Percentiles rank a stretch among this genome's conserved stretches.
Evolutionary conservation across 768 basidiomycete species (phyloP).

Genomic region (Trametes sanguinea): DNA sequence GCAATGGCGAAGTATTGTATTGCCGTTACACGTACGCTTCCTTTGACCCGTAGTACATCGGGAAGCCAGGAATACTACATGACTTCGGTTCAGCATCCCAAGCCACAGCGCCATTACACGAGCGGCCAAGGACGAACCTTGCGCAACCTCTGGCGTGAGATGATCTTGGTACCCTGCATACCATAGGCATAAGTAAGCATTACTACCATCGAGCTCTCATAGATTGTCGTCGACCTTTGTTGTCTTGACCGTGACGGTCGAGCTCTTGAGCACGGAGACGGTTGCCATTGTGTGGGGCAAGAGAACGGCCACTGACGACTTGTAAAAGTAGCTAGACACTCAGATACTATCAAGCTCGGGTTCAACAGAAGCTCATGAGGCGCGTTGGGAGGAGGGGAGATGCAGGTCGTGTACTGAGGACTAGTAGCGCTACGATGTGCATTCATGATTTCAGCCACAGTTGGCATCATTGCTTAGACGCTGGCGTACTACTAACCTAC

Average conservation of each 20-base stretch:
- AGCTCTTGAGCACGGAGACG: slow-evolving; percentile 15
- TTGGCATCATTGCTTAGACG: too few species aligned
- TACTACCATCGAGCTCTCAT: too few species aligned
- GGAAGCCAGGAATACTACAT: slow-evolving; percentile 85
- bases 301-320: background rate
- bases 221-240: background rate
- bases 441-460: too few species aligned
- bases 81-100: background rate
- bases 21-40: slow-evolving; percentile 57
- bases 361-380: too few species aligned
- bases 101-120: too few species aligned
- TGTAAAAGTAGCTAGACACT: too few species aligned
- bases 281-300: background rate
- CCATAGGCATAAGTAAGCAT: background rate
- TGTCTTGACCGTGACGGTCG: slow-evolving; percentile 8
- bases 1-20: background rate
- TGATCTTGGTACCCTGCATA: slow-evolving; percentile 27
- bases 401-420: too few species aligned
- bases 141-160: slow-evolving; percentile 30
- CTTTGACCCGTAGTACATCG: slow-evolving; percentile 81
- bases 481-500: too few species aligned
- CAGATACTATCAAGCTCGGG: too few species aligned
- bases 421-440: too few species aligned
- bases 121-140: slow-evolving; percentile 19
- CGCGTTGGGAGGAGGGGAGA: too few species aligned